Conservation (phyloP, 23 red algal genomes). For the Agarophyton chilense region DNA sequence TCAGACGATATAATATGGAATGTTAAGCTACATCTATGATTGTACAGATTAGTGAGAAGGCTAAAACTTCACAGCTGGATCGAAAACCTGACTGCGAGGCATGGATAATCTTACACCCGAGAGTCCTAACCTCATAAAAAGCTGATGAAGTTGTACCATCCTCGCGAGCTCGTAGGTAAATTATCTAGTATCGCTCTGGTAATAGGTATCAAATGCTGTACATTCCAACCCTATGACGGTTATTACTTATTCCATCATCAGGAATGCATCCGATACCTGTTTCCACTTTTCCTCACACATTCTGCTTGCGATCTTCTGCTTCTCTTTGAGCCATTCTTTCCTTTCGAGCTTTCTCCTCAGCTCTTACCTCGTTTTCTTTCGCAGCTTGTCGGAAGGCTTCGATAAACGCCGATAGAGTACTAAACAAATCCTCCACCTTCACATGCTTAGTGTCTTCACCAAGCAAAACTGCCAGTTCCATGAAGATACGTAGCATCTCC, state of each 20-base stretch:
- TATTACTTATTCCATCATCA: not conserved
- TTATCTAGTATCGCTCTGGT: too few relatives aligned
- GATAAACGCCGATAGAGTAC: conserved; percentile 62
- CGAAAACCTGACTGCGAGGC: conserved; percentile 25
- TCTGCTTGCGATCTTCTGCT: conserved; percentile 49
- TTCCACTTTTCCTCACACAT: not conserved
- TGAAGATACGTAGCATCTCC: conserved; percentile 73
- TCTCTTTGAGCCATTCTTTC: conserved; percentile 43
- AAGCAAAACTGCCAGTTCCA: conserved; percentile 56
- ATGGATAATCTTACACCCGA: not conserved
- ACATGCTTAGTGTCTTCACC: conserved; percentile 86
- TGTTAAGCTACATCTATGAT: conserved; percentile 38
- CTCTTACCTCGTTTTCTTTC: conserved; percentile 52
- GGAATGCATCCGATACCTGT: not conserved
- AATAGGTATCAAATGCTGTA: too few relatives aligned
- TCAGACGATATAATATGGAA: conserved; percentile 10
- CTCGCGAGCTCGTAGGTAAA: not conserved
- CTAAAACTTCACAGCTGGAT: conserved; percentile 27
- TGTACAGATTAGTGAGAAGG: conserved; percentile 33
- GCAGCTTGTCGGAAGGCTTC: conserved; percentile 59
- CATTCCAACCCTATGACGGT: not conserved
- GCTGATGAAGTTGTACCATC: not conserved
- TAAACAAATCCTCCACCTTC: conserved; percentile 86
- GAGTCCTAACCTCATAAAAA: not conserved
- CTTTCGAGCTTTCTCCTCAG: conserved; percentile 44